Base-by-base conservation (phyloP, 1,284 basidiomycete species). In the Malassezia cuniculi region DNA sequence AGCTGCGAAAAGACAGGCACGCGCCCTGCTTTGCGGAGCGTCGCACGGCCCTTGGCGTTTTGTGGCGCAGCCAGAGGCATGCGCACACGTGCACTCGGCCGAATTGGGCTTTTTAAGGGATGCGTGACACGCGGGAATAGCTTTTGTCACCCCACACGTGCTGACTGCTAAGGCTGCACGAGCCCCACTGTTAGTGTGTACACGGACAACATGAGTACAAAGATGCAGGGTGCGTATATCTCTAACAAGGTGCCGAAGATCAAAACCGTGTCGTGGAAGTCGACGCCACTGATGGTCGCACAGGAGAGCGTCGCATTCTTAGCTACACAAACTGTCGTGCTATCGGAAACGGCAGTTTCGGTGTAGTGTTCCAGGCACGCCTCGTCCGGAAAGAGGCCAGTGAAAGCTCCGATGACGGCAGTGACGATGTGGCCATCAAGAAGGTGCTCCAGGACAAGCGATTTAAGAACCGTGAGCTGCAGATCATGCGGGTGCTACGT, bases 391-490 rank as follows among this genome's bases (percentile, higher is more conserved):
- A n/a, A n/a, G n/a, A n/a, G n/a, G n/a, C n/a, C n/a, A n/a, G n/a
- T n/a, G 31, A 21, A 4, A 33, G 21, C 28, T 9, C 10, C 6
- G 18, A 26, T 5, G 16, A 34, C 20, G 41, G 30, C 17, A 50
- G 43, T 36, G 80, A 83, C 48, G 87, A 94, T 60, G 93, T 97
- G 62, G 90, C 90, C 40, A 97, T 97, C 77, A 97, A 97, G 80
- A 97, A 95, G 75, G 90, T 97, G 37, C 72, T 97, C 55, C 90
- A 97, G 75, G 90, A 97, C 75, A 97, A 97, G 77, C 80, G 90
- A 55, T 97, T 97, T 81, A 97, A 97, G 90, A 97, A 97, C 74
- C 90, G 90, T 65, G 90, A 99, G 72, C 76, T 99, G 41, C 93
- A 97, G 73, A 97, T 99, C 70, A 99, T 99, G 90, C 78, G 89